Evolutionary conservation across 176 grass and related monocot species (phyloP), one percentile per base, ranked within the genome.

Genomic region (Musa acuminata): DNA sequence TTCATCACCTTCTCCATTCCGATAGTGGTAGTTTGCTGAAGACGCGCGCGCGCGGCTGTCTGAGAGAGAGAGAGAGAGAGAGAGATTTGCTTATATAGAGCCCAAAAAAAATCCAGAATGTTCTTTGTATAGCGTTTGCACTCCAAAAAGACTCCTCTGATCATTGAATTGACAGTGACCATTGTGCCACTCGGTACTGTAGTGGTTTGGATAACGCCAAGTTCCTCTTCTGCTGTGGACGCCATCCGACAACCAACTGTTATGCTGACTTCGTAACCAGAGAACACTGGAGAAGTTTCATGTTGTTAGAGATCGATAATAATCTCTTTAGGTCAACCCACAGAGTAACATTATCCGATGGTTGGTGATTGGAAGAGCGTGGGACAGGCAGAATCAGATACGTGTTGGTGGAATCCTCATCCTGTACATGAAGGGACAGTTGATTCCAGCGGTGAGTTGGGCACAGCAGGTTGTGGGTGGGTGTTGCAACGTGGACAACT

Each of bases 1-100:
- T 67, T 92, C 49, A 81, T 92, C 52, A 97, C 89, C 57, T 69
- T 71, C 25, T 90, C 87, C 83, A 84, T 86, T 29, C 7, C 35
- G 27, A 16, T 0, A 0, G 27, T 26, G 65, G 24, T 13, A 16
- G 20, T 17, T 62, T 62, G 57, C 57, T 62, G 20, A 14, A 62
- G 20, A 14, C 20, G 60, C 74, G 75, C 16, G 67, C 54, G 55
- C 53, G 9, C 17, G 24, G 17, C 11, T 78, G 49, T 20, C 24
- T 29, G 26, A 27, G 26, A 27, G 35, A 6, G 35, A n/a, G n/a
- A n/a, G n/a, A n/a, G n/a, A n/a, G n/a, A n/a, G n/a, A 43, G 53
- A 79, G 12, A 49, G 70, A 78, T 24, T 66, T 69, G 24, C 58
- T n/a, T 13, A 19, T 57, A 43, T 43, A 43, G 35, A 43, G 35